Percentiles rank a stretch among this genome's conserved stretches.
phyloP scores from a whole-genome alignment of 768 basidiomycete species.

The Leccinum longicurvipes region DNA sequence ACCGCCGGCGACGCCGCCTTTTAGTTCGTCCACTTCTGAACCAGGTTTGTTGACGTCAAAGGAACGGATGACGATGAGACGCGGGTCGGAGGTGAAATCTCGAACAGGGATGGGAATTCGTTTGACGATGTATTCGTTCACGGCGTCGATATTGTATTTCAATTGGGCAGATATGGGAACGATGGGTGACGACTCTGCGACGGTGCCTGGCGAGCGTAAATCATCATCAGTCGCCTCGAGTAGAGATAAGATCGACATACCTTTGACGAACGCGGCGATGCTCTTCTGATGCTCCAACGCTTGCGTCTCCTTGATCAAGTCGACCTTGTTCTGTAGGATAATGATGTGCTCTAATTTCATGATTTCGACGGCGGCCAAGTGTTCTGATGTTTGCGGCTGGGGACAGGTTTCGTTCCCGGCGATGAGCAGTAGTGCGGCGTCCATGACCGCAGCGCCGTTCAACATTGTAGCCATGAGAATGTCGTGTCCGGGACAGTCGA shows the following conservation, averaged over 20 bases:
- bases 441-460: slow-evolving; percentile 99
- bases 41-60: slow-evolving; percentile 99
- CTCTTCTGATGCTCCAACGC: slow-evolving; percentile 96
- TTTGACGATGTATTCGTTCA: slow-evolving; percentile 98
- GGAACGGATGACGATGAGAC: slow-evolving; percentile 96
- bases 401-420: slow-evolving; percentile 99
- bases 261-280: slow-evolving; percentile 93
- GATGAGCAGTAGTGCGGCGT: slow-evolving; percentile 91
- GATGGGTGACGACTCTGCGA: slow-evolving; percentile 95
- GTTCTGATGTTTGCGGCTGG: slow-evolving; percentile 98
- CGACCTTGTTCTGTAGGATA: slow-evolving; percentile 98
- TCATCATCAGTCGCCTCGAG: not conserved
- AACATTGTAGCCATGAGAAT: slow-evolving; percentile 99
- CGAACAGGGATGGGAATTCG: slow-evolving; percentile 92
- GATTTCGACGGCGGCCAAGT: slow-evolving; percentile 97
- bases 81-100: slow-evolving; percentile 88
- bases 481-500: slow-evolving; percentile 96
- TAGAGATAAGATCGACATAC: slow-evolving; percentile 35
- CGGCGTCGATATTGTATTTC: slow-evolving; percentile 98
- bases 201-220: slow-evolving; percentile 63
- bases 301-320: slow-evolving; percentile 92
- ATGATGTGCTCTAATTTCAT: slow-evolving; percentile 99
- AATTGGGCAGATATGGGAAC: slow-evolving; percentile 98
- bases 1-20: slow-evolving; percentile 97
- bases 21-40: slow-evolving; percentile 92